Percentiles rank a stretch among this genome's conserved stretches.
Evolutionary conservation across 768 basidiomycete species (phyloP).

Genomic region (Tubosaeta brunneosetosa): DNA sequence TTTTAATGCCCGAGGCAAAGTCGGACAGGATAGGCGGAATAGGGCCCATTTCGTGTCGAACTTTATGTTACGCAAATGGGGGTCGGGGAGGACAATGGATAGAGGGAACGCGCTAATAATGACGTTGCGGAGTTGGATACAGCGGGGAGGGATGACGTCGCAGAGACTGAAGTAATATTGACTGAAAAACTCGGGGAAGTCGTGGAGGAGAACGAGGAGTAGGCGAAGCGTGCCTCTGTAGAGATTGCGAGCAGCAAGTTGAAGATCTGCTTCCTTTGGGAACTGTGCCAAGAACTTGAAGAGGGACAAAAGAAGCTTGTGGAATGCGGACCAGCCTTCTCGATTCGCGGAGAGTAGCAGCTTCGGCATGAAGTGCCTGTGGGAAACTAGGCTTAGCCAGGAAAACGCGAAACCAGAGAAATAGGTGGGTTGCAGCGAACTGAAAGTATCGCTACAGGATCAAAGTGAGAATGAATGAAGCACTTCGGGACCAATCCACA

Average conservation of each 20-base stretch:
- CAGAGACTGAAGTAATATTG: slow-evolving; percentile 96
- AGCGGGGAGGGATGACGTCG: slow-evolving; percentile 87
- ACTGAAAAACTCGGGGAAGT: slow-evolving; percentile 97
- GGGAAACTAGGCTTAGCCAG: slow-evolving; percentile 95
- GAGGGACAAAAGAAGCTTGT: slow-evolving; percentile 86
- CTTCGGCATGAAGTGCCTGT: slow-evolving; percentile 96
- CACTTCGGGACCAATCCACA: slow-evolving; percentile 25
- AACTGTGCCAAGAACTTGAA: slow-evolving; percentile 95
- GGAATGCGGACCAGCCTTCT: slow-evolving; percentile 97
- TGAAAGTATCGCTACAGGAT: slow-evolving; percentile 77
- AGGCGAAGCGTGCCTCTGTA: slow-evolving; percentile 89
- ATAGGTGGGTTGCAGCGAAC: slow-evolving; percentile 91
- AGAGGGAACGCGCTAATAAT: slow-evolving; percentile 94
- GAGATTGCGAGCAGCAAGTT: slow-evolving; percentile 75
- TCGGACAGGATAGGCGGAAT: slow-evolving; percentile 91
- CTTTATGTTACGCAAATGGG: slow-evolving; percentile 69
- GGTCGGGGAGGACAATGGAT: slow-evolving; percentile 75
- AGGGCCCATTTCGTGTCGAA: slow-evolving; percentile 87
- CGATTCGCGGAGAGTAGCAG: slow-evolving; percentile 81
- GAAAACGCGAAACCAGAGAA: slow-evolving; percentile 99
- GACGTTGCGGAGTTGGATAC: slow-evolving; percentile 95
- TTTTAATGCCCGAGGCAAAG: slow-evolving; percentile 78
- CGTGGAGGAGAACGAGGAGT: slow-evolving; percentile 92
- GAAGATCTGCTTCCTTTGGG: slow-evolving; percentile 76
- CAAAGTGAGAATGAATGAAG: background rate